Evolutionary conservation across 306 rosid species (phyloP).

Genomic region (Cicer cuneatum): DNA sequence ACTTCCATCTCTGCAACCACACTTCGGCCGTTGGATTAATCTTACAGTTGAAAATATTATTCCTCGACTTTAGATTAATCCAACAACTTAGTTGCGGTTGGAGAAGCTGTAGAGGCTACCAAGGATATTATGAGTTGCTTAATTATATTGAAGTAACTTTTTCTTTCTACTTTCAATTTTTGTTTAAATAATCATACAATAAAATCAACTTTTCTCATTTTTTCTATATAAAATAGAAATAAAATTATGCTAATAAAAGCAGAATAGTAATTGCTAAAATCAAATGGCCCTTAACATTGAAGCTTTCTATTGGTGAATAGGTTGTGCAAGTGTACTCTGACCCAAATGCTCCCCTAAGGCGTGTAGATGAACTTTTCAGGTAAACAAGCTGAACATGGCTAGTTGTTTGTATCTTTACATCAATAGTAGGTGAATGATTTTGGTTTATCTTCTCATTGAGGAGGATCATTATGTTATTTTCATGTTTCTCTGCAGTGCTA

Average conservation of each 20-base stretch:
- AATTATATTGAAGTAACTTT: neutral
- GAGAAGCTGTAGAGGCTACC: no score
- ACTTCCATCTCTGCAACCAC: neutral
- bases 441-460: constrained; percentile 8
- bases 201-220: neutral
- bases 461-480: constrained; percentile 15
- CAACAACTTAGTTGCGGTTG: neutral
- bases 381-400: constrained; percentile 25
- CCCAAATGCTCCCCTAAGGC: constrained; percentile 75
- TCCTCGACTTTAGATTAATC: neutral
- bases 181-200: neutral
- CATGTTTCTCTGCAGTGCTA: constrained; percentile 56
- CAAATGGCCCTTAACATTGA: constrained; percentile 1
- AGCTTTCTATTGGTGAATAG: constrained; percentile 46
- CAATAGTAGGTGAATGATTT: neutral
- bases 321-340: constrained; percentile 77
- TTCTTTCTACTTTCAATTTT: neutral
- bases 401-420: constrained; percentile 26
- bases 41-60: neutral
- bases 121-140: neutral
- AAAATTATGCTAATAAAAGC: neutral
- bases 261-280: neutral
- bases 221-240: neutral
- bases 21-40: neutral
- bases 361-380: constrained; percentile 84